Base-by-base conservation (phyloP, 2,329 filamentous ascomycete genomes). In the Cladobotryum protrusum region DNA sequence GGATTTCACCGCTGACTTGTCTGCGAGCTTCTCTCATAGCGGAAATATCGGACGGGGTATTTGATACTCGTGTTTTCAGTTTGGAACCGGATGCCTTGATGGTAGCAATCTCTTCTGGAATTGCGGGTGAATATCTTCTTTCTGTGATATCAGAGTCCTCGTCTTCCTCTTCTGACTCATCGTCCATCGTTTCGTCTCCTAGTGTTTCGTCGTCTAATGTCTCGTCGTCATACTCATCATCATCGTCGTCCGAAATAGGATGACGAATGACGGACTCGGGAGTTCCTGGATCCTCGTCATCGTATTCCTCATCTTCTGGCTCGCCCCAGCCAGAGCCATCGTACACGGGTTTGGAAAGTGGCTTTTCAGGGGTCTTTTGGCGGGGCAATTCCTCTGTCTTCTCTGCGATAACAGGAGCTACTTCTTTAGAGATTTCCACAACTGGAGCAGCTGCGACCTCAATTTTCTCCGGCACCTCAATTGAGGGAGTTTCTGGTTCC, bases 251-350 rank as follows among this genome's bases (percentile, higher is more conserved):
- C 3, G 71, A 67, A 43, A 88, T 67, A 2, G 83, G 82, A 61
- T 91, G 87, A 54, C 88, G 87, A 56, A 96, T 92, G 18, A 97
- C 91, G 6, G 92, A 97, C 45, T 90, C 87, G 13, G 92, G 91
- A 7, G 89, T 95, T 33, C 82, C 80, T 9, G 82, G 82, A 9
- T 29, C 24, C 54, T 86, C 83, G 1, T 80, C 83, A 1, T 80
- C 71, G 1, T 78, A 74, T 48, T 72, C 76, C 43, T 79, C 76
- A 32, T 77, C 72, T 17, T 70, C 69, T 18, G 75, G 72, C 36
- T 79, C 75, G 8, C 79, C 78, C 77, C 81, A 80, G 47, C 81
- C 76, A 50, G 80, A 72, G 51, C 85, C 77, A 59, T 85, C 75
- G 62, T 87, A 85, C 52, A 82, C 80, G 24, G 74, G 81, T 67